Conservation (phyloP, 345 rosid genomes). For the Stellera chamaejasme region DNA sequence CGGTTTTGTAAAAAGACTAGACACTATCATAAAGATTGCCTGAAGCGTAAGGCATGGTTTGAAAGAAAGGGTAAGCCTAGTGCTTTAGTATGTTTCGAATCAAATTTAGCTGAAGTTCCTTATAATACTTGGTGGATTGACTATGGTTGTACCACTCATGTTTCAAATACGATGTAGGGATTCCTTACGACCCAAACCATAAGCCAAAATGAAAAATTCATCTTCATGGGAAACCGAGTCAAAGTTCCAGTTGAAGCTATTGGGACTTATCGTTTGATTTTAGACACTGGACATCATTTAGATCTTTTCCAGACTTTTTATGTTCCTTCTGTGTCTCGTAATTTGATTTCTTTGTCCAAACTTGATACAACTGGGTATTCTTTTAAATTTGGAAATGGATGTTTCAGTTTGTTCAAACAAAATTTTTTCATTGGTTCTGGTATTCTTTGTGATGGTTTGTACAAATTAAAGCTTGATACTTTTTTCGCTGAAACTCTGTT, state of each 20-base stretch:
- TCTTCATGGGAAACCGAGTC: constrained; percentile 8
- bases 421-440: constrained; percentile 2
- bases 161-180: constrained; percentile 10
- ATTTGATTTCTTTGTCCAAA: constrained; percentile 6
- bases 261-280: constrained; percentile 6
- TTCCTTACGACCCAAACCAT: constrained; percentile 17
- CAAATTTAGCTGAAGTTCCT: constrained; percentile 1
- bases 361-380: constrained; percentile 11
- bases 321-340: constrained; percentile 5
- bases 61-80: no score
- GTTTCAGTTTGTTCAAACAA: constrained; percentile 11
- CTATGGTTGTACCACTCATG: not conserved
- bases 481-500: constrained; percentile 3
- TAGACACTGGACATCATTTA: constrained; percentile 1
- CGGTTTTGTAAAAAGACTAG: not conserved
- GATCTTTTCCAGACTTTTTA: constrained; percentile 8
- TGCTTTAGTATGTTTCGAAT: constrained; percentile 1
- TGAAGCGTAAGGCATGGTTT: not conserved
- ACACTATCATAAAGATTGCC: constrained; percentile 5
- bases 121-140: constrained; percentile 8
- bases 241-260: constrained; percentile 9
- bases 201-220: constrained; percentile 9
- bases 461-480: constrained; percentile 10
- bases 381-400: constrained; percentile 8
- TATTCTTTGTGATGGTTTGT: constrained; percentile 7